phyloP scores from a whole-genome alignment of 208 protist genomes.

The Endotrypanum monterogeii region DNA sequence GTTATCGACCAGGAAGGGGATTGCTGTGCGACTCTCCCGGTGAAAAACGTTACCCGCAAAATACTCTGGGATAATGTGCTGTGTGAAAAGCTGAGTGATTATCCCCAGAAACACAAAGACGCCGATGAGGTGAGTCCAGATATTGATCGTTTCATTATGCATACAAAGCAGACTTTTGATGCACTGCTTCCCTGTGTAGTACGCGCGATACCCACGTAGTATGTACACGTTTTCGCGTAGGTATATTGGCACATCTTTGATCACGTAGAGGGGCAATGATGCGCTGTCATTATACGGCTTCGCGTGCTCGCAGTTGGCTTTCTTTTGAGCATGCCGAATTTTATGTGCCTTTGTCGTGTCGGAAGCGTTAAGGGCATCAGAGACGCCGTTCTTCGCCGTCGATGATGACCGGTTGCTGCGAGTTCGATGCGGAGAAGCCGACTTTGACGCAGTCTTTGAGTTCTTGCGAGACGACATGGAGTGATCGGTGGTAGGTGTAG shows the following conservation, averaged over 20 bases:
- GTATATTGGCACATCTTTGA: slow-evolving; percentile 46
- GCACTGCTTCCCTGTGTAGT: slow-evolving; percentile 59
- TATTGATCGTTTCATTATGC: slow-evolving; percentile 90
- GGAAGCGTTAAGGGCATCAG: neutral
- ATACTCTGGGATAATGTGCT: slow-evolving; percentile 34
- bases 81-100: slow-evolving; percentile 40
- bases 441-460: neutral
- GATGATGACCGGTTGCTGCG: neutral
- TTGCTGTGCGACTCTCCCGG: slow-evolving; percentile 18
- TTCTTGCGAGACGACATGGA: neutral
- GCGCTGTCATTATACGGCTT: slow-evolving; percentile 31
- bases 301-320: slow-evolving; percentile 6
- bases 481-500: neutral
- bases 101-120: slow-evolving; percentile 65
- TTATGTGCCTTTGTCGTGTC: neutral
- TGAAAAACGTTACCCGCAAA: slow-evolving; percentile 22
- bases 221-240: slow-evolving; percentile 60
- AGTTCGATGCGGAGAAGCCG: neutral
- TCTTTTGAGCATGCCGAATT: neutral
- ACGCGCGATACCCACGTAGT: slow-evolving; percentile 59
- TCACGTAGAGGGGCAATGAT: slow-evolving; percentile 47
- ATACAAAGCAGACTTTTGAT: slow-evolving; percentile 66
- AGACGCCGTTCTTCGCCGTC: neutral
- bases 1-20: slow-evolving; percentile 10
- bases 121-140: slow-evolving; percentile 82